phyloP scores from a whole-genome alignment of 225 moss, liverwort and hornwort genomes.

The Pseudoscleropodium purum region DNA sequence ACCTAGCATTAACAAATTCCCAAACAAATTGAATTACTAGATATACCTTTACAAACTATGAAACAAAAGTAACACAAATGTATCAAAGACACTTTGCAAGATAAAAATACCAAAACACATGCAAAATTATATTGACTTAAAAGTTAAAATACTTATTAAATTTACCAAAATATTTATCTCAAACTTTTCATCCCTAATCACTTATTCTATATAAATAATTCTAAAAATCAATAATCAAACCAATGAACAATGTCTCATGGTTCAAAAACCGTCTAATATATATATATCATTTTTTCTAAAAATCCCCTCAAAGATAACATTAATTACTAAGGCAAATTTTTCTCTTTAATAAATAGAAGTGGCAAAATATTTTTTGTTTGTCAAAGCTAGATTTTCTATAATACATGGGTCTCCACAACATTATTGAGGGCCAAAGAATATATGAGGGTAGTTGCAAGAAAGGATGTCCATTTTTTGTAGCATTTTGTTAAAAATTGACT shows the following conservation, averaged over 20 bases:
- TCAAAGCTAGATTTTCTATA: not conserved
- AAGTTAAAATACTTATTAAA: not conserved
- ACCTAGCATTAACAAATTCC: not conserved
- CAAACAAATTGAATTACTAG: fast-evolving
- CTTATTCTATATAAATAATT: not conserved
- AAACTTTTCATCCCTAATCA: not conserved
- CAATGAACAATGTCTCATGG: not conserved
- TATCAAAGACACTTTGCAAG: not conserved
- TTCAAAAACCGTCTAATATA: fast-evolving
- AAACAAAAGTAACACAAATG: not conserved
- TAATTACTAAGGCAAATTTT: not conserved
- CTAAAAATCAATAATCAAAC: not conserved
- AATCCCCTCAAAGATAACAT: not conserved
- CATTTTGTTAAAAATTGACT: no score
- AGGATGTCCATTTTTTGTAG: no score
- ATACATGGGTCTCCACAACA: fast-evolving
- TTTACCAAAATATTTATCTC: not conserved
- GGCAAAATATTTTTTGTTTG: not conserved
- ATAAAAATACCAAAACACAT: not conserved
- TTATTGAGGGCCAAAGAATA: not conserved
- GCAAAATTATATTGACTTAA: not conserved
- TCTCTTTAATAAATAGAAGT: no score
- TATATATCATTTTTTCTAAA: not conserved
- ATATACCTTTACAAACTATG: not conserved
- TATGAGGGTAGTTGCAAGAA: no score